Evolutionary conservation across 2,329 filamentous ascomycete species (phyloP), one percentile per base, ranked within the genome.

Genomic region (Trichophyton mentagrophytes): DNA sequence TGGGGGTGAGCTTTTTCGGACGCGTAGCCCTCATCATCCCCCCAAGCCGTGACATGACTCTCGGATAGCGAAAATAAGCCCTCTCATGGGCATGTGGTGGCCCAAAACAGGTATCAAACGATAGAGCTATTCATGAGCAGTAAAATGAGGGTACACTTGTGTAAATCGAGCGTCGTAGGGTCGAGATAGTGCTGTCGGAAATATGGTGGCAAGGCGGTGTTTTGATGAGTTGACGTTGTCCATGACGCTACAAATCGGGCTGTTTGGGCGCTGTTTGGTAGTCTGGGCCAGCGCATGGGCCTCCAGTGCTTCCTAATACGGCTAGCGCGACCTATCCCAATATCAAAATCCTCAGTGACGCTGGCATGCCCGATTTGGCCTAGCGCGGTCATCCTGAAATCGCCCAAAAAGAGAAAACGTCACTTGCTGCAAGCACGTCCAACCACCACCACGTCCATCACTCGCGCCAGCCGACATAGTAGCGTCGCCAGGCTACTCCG

Each of bases 1-100:
- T 95, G 71, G 88, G 85, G 76, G 87, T 93, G 76, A 96, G 84
- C 81, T 97, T 97, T 71, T 78, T 78, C 46, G 76, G 76, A 70
- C 76, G 75, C 71, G 76, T 78, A 61, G 67, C 64, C 72, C 76
- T 74, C 71, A 74, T 74, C 72, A 76, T 67, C 69, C 72, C 73
- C 71, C 72, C 69, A 72, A 75, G 72, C 71, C 73, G 70, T 70
- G 73, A 76, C 71, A 77, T 76, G 67, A 71, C 70, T 71, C 73
- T 72, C 67, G 71, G 71, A 67, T 53, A 69, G 72, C 68, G 68
- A 70, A 67, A 65, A 69, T 64, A 65, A 66, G 67, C 70, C 68
- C 66, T 65, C 72, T 69, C 73, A 74, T 74, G 70, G 71, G 73
- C 65, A 60, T 60, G 61, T 81, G 78, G 71, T 78, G 81, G 78